phyloP scores from a whole-genome alignment of 2,329 filamentous ascomycete genomes.

The Plenodomus biglobosus region DNA sequence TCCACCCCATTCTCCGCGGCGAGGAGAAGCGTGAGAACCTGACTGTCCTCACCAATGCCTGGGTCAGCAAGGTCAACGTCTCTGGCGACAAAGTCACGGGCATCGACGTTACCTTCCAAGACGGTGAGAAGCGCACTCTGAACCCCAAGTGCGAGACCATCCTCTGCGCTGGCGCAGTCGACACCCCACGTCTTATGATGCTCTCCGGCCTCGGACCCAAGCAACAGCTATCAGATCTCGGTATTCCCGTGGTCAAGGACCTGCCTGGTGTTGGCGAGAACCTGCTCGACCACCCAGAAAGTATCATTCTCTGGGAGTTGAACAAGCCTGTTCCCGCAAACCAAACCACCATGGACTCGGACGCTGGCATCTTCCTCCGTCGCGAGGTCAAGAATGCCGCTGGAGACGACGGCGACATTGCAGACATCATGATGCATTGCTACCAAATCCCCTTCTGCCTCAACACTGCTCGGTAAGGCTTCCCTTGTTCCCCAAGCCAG shows the following conservation, averaged over 20 bases:
- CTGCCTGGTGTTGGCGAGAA: constrained; percentile 66
- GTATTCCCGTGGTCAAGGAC: constrained; percentile 59
- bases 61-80: constrained; percentile 81
- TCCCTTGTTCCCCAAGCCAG: not conserved
- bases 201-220: constrained; percentile 55
- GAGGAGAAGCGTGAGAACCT: constrained; percentile 82
- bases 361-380: constrained; percentile 84
- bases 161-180: constrained; percentile 76
- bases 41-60: constrained; percentile 82
- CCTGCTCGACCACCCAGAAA: constrained; percentile 65
- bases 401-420: constrained; percentile 70
- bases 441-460: constrained; percentile 92
- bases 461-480: constrained; percentile 68
- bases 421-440: constrained; percentile 95
- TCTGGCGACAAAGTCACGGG: constrained; percentile 70
- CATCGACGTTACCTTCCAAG: constrained; percentile 67
- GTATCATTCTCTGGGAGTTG: constrained; percentile 74
- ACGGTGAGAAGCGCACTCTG: constrained; percentile 58
- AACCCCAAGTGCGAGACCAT: constrained; percentile 73
- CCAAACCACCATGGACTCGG: constrained; percentile 89
- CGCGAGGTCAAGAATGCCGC: constrained; percentile 71
- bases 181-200: constrained; percentile 70
- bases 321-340: constrained; percentile 74
- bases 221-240: constrained; percentile 50
- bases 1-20: constrained; percentile 84